Percentiles rank a stretch among this genome's conserved stretches.
phyloP scores from a whole-genome alignment of 768 basidiomycete genomes.

The Kwoniella sp. region DNA sequence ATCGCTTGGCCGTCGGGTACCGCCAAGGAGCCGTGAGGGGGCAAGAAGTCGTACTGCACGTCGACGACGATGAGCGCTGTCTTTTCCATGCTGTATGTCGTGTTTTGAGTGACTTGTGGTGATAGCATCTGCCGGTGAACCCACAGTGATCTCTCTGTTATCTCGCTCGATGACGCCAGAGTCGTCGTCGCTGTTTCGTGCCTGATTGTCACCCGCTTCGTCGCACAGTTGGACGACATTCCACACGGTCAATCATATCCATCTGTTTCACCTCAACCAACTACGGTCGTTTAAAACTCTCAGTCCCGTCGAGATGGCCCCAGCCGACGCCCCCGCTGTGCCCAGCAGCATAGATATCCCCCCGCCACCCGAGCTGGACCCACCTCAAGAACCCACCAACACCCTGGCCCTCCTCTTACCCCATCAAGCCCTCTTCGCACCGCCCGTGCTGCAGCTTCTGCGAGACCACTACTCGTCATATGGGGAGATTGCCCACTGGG shows the following conservation, averaged over 20 bases:
- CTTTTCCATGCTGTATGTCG: slow-evolving; percentile 17
- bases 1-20: slow-evolving; percentile 62
- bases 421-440: slow-evolving; percentile 72
- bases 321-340: too few relatives aligned
- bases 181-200: too few relatives aligned
- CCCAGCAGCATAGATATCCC: slow-evolving; percentile 13
- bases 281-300: too few relatives aligned
- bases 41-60: slow-evolving; percentile 79
- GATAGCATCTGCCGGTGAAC: too few relatives aligned
- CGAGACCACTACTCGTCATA: slow-evolving; percentile 68
- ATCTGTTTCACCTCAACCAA: too few relatives aligned
- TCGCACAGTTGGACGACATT: too few relatives aligned
- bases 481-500: slow-evolving; percentile 85
- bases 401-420: slow-evolving; percentile 76
- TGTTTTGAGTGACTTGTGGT: neutral
- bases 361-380: slow-evolving; percentile 9
- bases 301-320: too few relatives aligned
- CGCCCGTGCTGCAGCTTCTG: slow-evolving; percentile 63
- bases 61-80: slow-evolving; percentile 68
- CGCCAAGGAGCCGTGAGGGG: slow-evolving; percentile 62
- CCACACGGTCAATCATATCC: too few relatives aligned
- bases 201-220: too few relatives aligned
- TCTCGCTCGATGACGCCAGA: too few relatives aligned
- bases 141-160: too few relatives aligned
- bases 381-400: slow-evolving; percentile 58